These are phyloP conservation scores for Zymoseptoria pseudotritici DNA, from an alignment of 2,329 filamentous ascomycete genomes.

Conservation along the genomic window DNA sequence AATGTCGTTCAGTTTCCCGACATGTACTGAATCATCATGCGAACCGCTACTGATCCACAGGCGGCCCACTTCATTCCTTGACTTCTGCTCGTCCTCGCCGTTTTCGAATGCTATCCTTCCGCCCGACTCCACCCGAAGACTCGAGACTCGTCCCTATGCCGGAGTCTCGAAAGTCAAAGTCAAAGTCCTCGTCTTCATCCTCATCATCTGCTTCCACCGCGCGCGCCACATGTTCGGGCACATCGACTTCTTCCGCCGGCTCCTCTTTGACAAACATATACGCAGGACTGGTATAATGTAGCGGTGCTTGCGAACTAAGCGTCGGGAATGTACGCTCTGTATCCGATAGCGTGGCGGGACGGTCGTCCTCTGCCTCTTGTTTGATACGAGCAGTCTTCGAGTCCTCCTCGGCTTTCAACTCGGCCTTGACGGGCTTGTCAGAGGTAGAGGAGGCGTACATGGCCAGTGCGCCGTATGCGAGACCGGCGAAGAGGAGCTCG, in stretches of 20 bases:
- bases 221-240: constrained; percentile 15
- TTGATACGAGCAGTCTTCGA: constrained; percentile 8
- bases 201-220: constrained; percentile 34
- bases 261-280: constrained; percentile 24
- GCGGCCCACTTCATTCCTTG: background rate
- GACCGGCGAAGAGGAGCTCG: constrained; percentile 59
- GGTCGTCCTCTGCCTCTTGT: constrained; percentile 20
- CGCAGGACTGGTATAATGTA: constrained; percentile 25
- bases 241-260: constrained; percentile 15
- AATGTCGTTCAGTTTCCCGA: background rate
- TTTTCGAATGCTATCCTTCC: constrained; percentile 25
- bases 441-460: constrained; percentile 29
- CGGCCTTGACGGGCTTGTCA: constrained; percentile 4
- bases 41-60: background rate
- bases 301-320: constrained; percentile 35
- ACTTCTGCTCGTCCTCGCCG: constrained; percentile 15
- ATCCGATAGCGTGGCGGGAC: constrained; percentile 34
- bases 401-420: constrained; percentile 12
- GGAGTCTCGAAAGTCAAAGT: constrained; percentile 37
- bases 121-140: constrained; percentile 25
- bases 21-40: background rate
- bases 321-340: constrained; percentile 44
- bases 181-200: constrained; percentile 38
- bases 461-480: constrained; percentile 56
- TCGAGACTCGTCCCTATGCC: constrained; percentile 45